Evolutionary conservation across 1,284 basidiomycete species (phyloP), one percentile per base, ranked within the genome.

Genomic region (Melampsora larici-populina): DNA sequence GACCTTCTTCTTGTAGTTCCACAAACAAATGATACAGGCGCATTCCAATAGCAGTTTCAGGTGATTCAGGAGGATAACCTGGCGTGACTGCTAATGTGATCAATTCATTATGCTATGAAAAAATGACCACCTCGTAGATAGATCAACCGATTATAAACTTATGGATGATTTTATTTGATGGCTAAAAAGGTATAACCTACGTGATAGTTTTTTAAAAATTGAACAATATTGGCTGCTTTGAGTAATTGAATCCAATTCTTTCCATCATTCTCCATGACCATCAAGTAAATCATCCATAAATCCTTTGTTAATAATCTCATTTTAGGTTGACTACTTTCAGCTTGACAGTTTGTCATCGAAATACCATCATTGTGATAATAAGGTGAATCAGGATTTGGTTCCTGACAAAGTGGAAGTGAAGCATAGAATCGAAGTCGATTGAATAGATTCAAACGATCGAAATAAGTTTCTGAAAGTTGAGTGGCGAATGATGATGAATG

Each of bases 21-120:
- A 79, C 79, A 31, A 83, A 65, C 31, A 83, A 66, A 77, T 82
- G 81, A 46, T 79, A 71, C n/a, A 83, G 71, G 70, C 82, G 81
- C 49, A 83, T 75, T 15, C 81, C 82, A 18, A 83, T 72, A 31
- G 82, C 81, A 33, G 81, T 79, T 55, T 82, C 81, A 26, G 79
- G 71, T 24, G 79, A 72, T 63, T 82, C 81, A 33, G 79, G 80
- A 0, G 82, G 82, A 75, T 82, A 83, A 3, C 80, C 81, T 3
- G 81, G 79, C 40, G 78, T 66, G 0, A 81, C 68, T 5, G 81
- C 80, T 13, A 78, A 78, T 7, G 80, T 78, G 33, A 82, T 73
- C 78, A 83, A 81, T 66, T 71, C 58, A 63, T 71, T 60, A 58
- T 71, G 70, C 70, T 71, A 60, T 13, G 26, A 36, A 36, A 3